A percentile compares a stretch with the other conserved stretches of the same genome.
These are phyloP conservation scores for Heliamphora exappendiculata DNA, from an alignment of 148 eudicot genomes.

Conservation along the genomic window DNA sequence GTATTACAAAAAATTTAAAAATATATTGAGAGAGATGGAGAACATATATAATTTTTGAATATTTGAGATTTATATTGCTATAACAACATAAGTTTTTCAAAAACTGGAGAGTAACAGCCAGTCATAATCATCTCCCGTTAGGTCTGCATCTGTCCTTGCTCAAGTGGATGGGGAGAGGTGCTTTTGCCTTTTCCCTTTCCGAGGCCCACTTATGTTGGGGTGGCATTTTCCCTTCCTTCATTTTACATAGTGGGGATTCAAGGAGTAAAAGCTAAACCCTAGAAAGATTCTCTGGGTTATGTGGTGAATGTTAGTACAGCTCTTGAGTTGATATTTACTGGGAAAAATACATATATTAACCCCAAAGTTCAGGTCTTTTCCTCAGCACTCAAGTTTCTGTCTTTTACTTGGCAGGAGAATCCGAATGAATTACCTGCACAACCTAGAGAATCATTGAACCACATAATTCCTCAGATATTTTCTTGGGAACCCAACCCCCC, in stretches of 20 bases:
- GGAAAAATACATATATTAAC: slow-evolving; percentile 10
- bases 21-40: no score
- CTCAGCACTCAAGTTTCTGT: slow-evolving; percentile 13
- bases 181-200: slow-evolving; percentile 12
- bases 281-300: slow-evolving; percentile 22
- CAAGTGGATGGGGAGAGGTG: slow-evolving; percentile 22
- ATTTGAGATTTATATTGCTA: no score
- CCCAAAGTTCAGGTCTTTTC: slow-evolving; percentile 4
- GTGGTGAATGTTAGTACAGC: slow-evolving; percentile 8
- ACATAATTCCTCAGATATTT: neutral
- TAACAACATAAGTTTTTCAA: no score
- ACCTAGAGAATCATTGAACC: neutral
- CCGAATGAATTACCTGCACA: neutral
- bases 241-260: neutral
- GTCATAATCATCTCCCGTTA: no score
- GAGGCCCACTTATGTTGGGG: slow-evolving; percentile 23
- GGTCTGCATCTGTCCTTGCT: no score
- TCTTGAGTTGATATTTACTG: slow-evolving; percentile 12
- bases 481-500: neutral
- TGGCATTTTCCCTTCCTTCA: slow-evolving; percentile 14
- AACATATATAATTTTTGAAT: no score
- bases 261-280: slow-evolving; percentile 7
- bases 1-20: no score
- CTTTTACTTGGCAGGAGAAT: slow-evolving; percentile 15
- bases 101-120: no score